Evolutionary conservation across 768 basidiomycete species (phyloP).

Genomic region (Trametes punicea): DNA sequence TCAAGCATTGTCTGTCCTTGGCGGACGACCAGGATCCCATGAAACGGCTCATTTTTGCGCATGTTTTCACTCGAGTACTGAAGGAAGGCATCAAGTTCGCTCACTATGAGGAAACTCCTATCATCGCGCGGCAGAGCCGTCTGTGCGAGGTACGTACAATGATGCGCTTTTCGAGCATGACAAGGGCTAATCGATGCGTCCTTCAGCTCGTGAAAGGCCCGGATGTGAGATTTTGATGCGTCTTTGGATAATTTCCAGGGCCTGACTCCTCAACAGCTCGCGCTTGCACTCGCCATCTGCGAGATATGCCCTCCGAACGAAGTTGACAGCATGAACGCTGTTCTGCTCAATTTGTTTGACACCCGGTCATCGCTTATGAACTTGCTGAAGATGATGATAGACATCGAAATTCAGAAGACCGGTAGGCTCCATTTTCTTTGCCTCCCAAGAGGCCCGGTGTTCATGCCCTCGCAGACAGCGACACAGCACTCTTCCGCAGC

Average conservation of each 20-base stretch:
- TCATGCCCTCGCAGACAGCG: constrained; percentile 53
- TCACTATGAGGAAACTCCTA: constrained; percentile 44
- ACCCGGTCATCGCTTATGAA: constrained; percentile 66
- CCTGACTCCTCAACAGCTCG: constrained; percentile 46
- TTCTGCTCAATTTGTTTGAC: constrained; percentile 85
- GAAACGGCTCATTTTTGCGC: constrained; percentile 77
- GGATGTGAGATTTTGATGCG: constrained; percentile 47
- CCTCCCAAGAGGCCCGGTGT: no score
- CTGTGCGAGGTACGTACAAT: constrained; percentile 34
- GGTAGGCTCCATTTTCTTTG: constrained; percentile 45
- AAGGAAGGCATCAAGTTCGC: constrained; percentile 78
- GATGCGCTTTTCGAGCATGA: no score
- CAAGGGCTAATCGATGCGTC: no score
- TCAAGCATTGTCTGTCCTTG: constrained; percentile 81
- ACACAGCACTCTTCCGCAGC: constrained; percentile 79
- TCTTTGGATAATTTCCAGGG: background rate
- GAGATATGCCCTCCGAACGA: constrained; percentile 79
- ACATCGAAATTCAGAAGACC: constrained; percentile 76
- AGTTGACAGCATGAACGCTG: constrained; percentile 80
- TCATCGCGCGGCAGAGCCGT: constrained; percentile 27
- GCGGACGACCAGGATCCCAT: constrained; percentile 71
- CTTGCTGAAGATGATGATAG: constrained; percentile 80
- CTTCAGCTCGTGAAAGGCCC: constrained; percentile 67
- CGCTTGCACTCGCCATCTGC: constrained; percentile 80
- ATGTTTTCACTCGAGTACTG: constrained; percentile 79